A percentile compares a stretch with the other conserved stretches of the same genome.
Evolutionary conservation across 2,329 filamentous ascomycete genomes (phyloP).

Genomic region (Penicillium sp.): DNA sequence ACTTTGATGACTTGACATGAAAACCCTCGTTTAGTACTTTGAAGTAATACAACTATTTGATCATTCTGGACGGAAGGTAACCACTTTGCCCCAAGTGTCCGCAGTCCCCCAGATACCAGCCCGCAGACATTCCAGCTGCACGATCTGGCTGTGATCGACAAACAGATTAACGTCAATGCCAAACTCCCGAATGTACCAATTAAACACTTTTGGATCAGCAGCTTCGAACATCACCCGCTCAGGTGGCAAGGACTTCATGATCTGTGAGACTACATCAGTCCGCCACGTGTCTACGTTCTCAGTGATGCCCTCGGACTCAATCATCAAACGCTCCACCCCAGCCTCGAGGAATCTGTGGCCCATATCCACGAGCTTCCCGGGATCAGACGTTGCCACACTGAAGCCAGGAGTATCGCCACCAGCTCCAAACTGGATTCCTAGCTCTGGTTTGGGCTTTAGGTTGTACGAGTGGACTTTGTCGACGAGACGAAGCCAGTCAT

Average conservation of each 20-base stretch:
- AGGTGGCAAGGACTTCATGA: constrained; percentile 52
- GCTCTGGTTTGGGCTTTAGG: constrained; percentile 55
- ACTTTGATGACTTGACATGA: too few species aligned
- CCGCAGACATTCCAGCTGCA: constrained; percentile 54
- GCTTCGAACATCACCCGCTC: constrained; percentile 61
- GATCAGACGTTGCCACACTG: constrained; percentile 52
- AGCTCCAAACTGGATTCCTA: constrained; percentile 59
- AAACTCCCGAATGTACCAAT: constrained; percentile 59
- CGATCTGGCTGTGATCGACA: constrained; percentile 59
- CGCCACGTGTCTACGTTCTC: constrained; percentile 57
- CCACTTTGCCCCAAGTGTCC: constrained; percentile 57
- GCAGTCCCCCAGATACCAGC: constrained; percentile 58
- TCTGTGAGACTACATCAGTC: constrained; percentile 56
- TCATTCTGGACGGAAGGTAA: constrained; percentile 34
- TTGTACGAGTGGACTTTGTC: constrained; percentile 50
- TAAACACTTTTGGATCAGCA: constrained; percentile 56
- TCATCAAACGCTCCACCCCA: constrained; percentile 58
- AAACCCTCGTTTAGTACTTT: too few species aligned
- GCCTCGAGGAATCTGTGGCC: constrained; percentile 52
- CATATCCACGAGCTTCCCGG: constrained; percentile 50
- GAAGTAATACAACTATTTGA: neutral
- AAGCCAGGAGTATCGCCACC: constrained; percentile 54
- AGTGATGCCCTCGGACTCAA: constrained; percentile 61
- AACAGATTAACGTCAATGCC: constrained; percentile 59
- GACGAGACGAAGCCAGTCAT: constrained; percentile 55